Conservation (phyloP, 106 monocot genomes). For the Dendrobium officinale region DNA sequence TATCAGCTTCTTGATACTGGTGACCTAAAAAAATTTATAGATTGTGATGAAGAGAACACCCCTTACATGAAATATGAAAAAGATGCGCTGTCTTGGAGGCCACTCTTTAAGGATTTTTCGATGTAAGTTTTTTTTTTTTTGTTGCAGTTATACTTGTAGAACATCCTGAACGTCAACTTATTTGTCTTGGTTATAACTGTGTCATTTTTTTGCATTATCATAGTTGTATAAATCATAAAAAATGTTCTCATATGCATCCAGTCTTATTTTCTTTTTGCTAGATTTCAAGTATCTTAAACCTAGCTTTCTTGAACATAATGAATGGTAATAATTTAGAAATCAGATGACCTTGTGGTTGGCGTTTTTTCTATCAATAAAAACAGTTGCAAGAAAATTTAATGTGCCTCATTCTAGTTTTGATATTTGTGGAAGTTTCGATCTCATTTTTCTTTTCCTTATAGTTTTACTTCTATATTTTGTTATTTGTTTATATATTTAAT, state of each 20-base stretch:
- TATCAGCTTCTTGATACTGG: too few relatives aligned
- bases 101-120: conserved; percentile 49
- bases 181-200: too few relatives aligned
- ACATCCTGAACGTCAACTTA: not conserved
- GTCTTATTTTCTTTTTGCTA: not conserved
- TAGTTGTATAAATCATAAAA: not conserved
- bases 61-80: conserved; percentile 82
- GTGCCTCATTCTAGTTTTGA: not conserved
- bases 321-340: not conserved
- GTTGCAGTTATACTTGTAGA: not conserved
- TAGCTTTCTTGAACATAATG: not conserved
- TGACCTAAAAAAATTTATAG: too few relatives aligned
- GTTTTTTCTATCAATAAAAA: not conserved
- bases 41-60: conserved; percentile 33
- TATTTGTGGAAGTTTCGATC: not conserved
- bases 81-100: conserved; percentile 60
- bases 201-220: not conserved
- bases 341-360: not conserved
- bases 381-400: not conserved
- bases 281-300: not conserved
- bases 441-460: not conserved
- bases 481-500: not conserved
- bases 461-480: not conserved
- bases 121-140: conserved; percentile 48
- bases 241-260: too few relatives aligned